Evolutionary conservation across 1,284 basidiomycete genomes (phyloP), one percentile per base, ranked within the genome.

Genomic region (Rhizoctonia solani): DNA sequence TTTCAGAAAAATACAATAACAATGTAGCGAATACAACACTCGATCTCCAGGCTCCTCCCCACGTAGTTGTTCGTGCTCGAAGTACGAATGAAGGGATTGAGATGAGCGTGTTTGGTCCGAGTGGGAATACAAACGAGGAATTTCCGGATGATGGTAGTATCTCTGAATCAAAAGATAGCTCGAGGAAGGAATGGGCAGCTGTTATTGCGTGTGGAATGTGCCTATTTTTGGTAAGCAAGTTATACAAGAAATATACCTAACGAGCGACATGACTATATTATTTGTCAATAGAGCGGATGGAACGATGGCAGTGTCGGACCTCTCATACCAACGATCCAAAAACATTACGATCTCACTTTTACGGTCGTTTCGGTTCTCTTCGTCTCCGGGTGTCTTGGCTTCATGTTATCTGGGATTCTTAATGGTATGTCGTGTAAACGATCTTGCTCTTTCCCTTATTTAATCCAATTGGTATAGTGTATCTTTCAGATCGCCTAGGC

Each of bases 401-500:
- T 47, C 11, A 32, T 50, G 47, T 50, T 47, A 25, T 44, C 58
- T 9, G 58, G 19, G 4, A 34, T 50, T 21, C 34, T 50, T 4
- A 61, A 61, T 32, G 58, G 58, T 50, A 19, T 13, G 32, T 9
- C 19, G n/a, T 19, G n/a, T 21, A 9, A 54, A 16, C 9, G 34
- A 54, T 5, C 16, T 27, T n/a, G n/a, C n/a, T n/a, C n/a, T n/a
- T n/a, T n/a, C n/a, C n/a, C 29, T 41, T 8, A 34, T 16, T 2
- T 19, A 37, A 3, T 1, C 14, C 3, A 34, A 25, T 25, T 16
- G 37, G 16, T 8, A 8, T 25, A 50, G 66, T 70, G n/a, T 49
- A 68, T 23, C 53, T 70, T 23, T 47, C 58, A 3, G 58, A 70
- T 19, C 59, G 52, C 23, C 11, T 70, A 4, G 69, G 69, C 3